Evolutionary conservation across 2,329 filamentous ascomycete genomes (phyloP), one percentile per base, ranked within the genome.

Genomic region (Karstenula rhodostoma): DNA sequence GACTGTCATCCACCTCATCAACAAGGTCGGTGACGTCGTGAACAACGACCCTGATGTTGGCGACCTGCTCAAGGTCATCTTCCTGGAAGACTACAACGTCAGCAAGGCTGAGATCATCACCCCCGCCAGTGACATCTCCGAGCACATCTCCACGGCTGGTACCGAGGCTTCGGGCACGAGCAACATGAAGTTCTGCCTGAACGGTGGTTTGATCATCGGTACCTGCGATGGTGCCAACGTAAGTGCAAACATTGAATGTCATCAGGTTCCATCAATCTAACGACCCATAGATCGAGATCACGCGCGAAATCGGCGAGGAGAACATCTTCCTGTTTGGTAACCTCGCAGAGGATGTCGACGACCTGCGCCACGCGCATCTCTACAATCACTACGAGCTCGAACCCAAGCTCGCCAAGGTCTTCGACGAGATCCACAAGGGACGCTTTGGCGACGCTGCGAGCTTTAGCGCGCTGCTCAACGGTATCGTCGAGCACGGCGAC

Each of bases 161-260:
- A 99, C 95, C 1, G 95, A 99, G 71, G 88, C 87, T 27, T 87
- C 84, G 65, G 94, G 94, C 64, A 97, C 93, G 13, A 96, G 92
- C 74, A 99, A 99, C 87, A 99, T 99, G 95, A 99, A 99, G 81
- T 99, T 99, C 78, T 95, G 97, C 15, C 85, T 99, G 73, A 99
- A 98, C 73, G 95, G 95, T 66, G 95, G 95, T 65, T 84, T 99
- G 63, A 96, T 99, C 73, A 99, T 99, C 70, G 95, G 95, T 70
- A 99, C 95, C 22, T 97, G 94, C 76, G 95, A 99, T 73, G 95
- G 95, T 75, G 95, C 95, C 65, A 99, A 99, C 75, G 93, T 95
- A 85, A 85, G 90, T 84, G 13, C 44, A 35, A 6, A 2, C 27
- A 25, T 25, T 46, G 29, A n/a, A n/a, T n/a, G 17, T 12, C 2